Conservation (phyloP, 495 filamentous ascomycete species). For the Aspergillus incahuasiensis region DNA sequence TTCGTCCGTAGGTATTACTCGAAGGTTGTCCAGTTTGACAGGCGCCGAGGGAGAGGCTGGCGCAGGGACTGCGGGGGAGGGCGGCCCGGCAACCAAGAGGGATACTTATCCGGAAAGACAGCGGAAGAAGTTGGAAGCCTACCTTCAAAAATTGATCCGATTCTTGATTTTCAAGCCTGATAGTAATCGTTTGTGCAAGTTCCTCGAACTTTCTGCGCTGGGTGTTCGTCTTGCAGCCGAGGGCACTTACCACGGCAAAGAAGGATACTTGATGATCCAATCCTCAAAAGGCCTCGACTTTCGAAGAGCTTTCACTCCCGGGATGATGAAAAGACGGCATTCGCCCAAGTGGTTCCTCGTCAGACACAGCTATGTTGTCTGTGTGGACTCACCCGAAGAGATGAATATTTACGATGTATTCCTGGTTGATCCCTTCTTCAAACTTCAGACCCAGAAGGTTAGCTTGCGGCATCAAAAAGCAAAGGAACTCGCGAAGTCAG, state of each 20-base stretch:
- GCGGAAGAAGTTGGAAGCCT: constrained; percentile 80
- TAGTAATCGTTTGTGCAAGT: constrained; percentile 93
- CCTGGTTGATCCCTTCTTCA: constrained; percentile 81
- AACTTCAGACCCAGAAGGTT: constrained; percentile 63
- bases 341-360: constrained; percentile 96
- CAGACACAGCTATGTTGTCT: constrained; percentile 95
- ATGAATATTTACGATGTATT: constrained; percentile 99
- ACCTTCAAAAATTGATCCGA: constrained; percentile 89
- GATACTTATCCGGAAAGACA: constrained; percentile 65
- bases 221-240: constrained; percentile 94
- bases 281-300: constrained; percentile 90
- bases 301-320: constrained; percentile 70
- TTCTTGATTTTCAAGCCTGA: constrained; percentile 95
- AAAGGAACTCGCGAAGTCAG: constrained; percentile 58
- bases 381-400: constrained; percentile 94
- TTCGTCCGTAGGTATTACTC: constrained; percentile 52
- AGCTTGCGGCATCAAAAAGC: constrained; percentile 57
- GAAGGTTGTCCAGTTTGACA: constrained; percentile 54
- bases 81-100: constrained; percentile 33
- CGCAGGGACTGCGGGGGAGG: constrained; percentile 40
- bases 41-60: constrained; percentile 42
- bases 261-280: constrained; percentile 87
- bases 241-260: constrained; percentile 95
- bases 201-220: constrained; percentile 89
- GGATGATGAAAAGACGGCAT: constrained; percentile 72